Conservation (phyloP, 768 basidiomycete species). For the Russula lepida region DNA sequence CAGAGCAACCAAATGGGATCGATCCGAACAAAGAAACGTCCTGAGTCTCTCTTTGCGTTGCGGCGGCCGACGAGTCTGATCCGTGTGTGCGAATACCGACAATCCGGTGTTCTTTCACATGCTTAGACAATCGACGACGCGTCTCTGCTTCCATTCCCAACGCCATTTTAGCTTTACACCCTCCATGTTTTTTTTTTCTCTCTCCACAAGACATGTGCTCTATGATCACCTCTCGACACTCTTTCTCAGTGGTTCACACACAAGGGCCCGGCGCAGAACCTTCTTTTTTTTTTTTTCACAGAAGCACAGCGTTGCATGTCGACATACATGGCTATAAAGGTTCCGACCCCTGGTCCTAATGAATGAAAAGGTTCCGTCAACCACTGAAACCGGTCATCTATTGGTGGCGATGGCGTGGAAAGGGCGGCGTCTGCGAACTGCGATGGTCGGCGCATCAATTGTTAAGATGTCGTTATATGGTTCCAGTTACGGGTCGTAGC, state of each 20-base stretch:
- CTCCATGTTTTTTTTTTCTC: neutral
- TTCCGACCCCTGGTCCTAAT: neutral
- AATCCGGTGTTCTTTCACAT: no score
- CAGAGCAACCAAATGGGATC: neutral
- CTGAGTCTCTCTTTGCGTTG: no score
- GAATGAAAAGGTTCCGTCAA: constrained; percentile 6
- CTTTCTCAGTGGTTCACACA: neutral
- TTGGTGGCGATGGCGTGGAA: constrained; percentile 4
- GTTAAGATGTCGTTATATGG: constrained; percentile 6
- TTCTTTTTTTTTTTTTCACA: neutral
- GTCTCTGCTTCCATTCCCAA: neutral
- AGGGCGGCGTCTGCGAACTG: neutral
- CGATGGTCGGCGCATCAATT: neutral
- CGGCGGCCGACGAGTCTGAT: no score
- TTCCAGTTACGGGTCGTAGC: neutral
- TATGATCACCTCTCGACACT: neutral
- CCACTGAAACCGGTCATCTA: neutral
- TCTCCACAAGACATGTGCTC: neutral
- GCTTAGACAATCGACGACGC: neutral
- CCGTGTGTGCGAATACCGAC: neutral
- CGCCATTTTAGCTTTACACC: no score
- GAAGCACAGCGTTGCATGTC: neutral
- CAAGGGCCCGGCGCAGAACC: neutral
- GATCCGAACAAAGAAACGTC: no score
- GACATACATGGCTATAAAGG: neutral